Base-by-base conservation (phyloP, 2,329 filamentous ascomycete genomes). In the Aspergillus sp. region DNA sequence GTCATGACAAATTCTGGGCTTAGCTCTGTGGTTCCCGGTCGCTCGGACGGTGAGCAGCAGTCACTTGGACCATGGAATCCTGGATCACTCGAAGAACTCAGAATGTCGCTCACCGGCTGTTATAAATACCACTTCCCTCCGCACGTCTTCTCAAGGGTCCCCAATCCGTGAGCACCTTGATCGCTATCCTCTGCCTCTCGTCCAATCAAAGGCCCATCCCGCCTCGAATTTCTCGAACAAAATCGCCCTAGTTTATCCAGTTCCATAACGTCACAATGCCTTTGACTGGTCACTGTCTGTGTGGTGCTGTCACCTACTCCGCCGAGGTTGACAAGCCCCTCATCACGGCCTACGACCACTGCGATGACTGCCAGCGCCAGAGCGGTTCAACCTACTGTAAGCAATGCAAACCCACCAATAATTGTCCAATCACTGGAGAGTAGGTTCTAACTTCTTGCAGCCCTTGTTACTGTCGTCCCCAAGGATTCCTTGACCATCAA, bases 301-400 rank as follows among this genome's bases (percentile, higher is more conserved):
- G 87, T 82, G 86, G 86, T 72, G 82, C 84, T 68, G 84, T 89
- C 76, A 89, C 87, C 70, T 92, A 91, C 81, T 81, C 81, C 70
- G 80, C 82, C 64, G 72, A 84, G 61, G 68, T 73, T 59, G 77
- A 77, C 17, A 58, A 61, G 15, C 74, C 78, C 11, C 59, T 71
- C 9, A 39, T 73, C 14, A 76, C 83, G 52, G 87, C 82, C 62
- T 89, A 89, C 72, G 88, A 89, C 70, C 87, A 89, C 79, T 89
- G 87, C 68, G 87, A 89, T 69, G 87, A 89, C 76, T 89, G 87
- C 81, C 87, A 89, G 76, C 85, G 87, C 69, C 87, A 89, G 76
- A 83, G 76, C 51, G 87, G 87, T 63, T 88, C 85, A 17, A 88
- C 87, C 57, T 89, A 89, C 74, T 89, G 73, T 75, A 61, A 15